Base-by-base conservation (phyloP, 179 eudicot genomes). In the Beta macrorhiza region DNA sequence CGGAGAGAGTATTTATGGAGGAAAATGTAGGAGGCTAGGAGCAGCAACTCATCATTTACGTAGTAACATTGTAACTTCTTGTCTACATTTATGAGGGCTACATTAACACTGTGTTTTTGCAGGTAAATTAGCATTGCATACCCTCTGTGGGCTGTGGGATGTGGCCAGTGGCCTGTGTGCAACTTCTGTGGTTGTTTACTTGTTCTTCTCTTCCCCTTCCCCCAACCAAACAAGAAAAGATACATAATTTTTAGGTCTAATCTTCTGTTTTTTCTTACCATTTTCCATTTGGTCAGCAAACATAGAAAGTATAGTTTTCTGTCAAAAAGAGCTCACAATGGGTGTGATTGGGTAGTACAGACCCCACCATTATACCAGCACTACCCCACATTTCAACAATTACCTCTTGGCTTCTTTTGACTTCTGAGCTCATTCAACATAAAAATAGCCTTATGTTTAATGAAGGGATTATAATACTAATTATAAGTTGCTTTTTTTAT, bases 321-420 rank as follows among this genome's bases (percentile, higher is more conserved):
- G 45, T 52, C 20, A 73, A 25, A 53, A 25, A 25, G 62, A 7
- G 56, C 74, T 45, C 8, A 45, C 2, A 56, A 49, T 37, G 77
- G 47, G 47, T 32, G 62, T 56, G 70, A 77, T 45, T 64, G 59
- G 7, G 64, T 74, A 7, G 22, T 55, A 16, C 62, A 45, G 58
- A 62, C 79, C 79, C 59, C 59, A 77, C 79, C 79, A 77, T 59
- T 52, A 63, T 51, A 63, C 59, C 59, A 63, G 59, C 79, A 76
- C 55, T 76, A 45, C 55, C 79, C 25, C 17, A 51, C 42, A 20
- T 72, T 72, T 72, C 37, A 74, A 15, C 59, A 22, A 63, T 77
- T 47, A 77, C 57, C 58, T 77, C 63, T 56, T 74, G 64, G 47
- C 47, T 74, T 3, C 69, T 77, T 63, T 77, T 77, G 79, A 77